phyloP scores from a whole-genome alignment of 2,329 filamentous ascomycete species.

The Phaeosphaeria sp. region DNA sequence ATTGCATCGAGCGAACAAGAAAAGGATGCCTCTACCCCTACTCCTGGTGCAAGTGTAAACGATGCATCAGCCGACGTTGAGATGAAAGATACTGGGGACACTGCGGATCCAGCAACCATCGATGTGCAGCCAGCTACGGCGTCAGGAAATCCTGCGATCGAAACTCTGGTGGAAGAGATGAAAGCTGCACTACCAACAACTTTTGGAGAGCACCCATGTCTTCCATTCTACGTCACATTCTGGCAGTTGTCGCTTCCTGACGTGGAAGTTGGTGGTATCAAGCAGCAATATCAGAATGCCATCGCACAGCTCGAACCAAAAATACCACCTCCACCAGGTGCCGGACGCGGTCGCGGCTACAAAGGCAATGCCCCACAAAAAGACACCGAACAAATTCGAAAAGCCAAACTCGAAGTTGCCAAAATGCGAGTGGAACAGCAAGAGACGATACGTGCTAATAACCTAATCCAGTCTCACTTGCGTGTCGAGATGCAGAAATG shows the following conservation, averaged over 20 bases:
- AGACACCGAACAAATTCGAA: slow-evolving; percentile 69
- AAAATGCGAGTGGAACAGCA: slow-evolving; percentile 56
- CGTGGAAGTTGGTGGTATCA: slow-evolving; percentile 65
- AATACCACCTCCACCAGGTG: slow-evolving; percentile 55
- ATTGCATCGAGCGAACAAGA: not conserved
- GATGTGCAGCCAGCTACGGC: not conserved
- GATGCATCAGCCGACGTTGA: slow-evolving; percentile 41
- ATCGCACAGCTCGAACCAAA: slow-evolving; percentile 55
- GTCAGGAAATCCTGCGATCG: slow-evolving; percentile 71
- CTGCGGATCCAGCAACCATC: not conserved
- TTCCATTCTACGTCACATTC: slow-evolving; percentile 87
- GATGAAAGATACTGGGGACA: slow-evolving; percentile 46
- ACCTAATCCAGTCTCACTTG: slow-evolving; percentile 67
- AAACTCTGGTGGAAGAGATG: slow-evolving; percentile 75
- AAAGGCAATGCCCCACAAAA: slow-evolving; percentile 45
- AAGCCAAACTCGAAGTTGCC: slow-evolving; percentile 74
- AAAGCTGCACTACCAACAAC: slow-evolving; percentile 66
- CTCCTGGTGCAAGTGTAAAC: not conserved
- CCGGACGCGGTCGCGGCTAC: slow-evolving; percentile 69
- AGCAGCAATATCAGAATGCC: slow-evolving; percentile 79
- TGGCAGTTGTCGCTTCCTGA: slow-evolving; percentile 90
- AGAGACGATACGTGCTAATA: slow-evolving; percentile 60
- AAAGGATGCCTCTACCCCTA: not conserved
- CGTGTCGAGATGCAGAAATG: slow-evolving; percentile 78
- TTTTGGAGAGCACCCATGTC: slow-evolving; percentile 73